Evolutionary conservation across 2,329 filamentous ascomycete genomes (phyloP), one percentile per base, ranked within the genome.

Genomic region (Corynespora cassiicola): DNA sequence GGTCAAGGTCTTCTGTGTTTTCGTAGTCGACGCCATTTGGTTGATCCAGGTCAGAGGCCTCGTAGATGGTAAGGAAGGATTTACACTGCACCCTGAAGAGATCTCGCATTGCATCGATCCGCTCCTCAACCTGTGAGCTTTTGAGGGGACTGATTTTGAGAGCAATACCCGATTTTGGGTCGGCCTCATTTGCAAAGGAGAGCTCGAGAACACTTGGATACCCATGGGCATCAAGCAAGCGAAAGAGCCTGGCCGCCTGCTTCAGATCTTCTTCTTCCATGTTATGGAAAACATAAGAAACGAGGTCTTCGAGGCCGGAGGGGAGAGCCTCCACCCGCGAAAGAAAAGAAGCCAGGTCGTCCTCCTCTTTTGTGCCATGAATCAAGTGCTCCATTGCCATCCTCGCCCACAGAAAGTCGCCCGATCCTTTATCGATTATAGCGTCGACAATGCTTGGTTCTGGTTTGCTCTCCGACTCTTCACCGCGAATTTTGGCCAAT

Each of bases 331-430:
- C 54, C 1, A 60, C 52, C 15, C 56, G 47, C 25, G 44, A 45
- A 28, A 53, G 48, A 6, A 63, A 41, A 6, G 50, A 47, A 5
- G 54, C 36, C 6, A 62, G 54, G 23, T 53, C 47, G 31, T 59
- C 57, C 12, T 45, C 42, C 23, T 53, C 50, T 7, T 44, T 47
- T 7, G 47, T 41, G 14, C 40, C 45, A 12, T 57, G 51, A 6
- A 64, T 40, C 4, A 64, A 42, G 22, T 53, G 54, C 2, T 47
- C 37, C 4, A 52, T 57, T 1, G 49, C 50, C n/a, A 64, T 31
- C 10, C 42, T 47, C n/a, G 50, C 56, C 56, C 56, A 63, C 9
- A 64, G 45, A 23, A 59, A 61, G 11, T 54, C 47, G 3, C 60
- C 60, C 19, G 47, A 48, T 2, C 52, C 45, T 21, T 58, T 60